Base-by-base conservation (phyloP, 306 rosid genomes). In the Begonia fuchsioides region DNA sequence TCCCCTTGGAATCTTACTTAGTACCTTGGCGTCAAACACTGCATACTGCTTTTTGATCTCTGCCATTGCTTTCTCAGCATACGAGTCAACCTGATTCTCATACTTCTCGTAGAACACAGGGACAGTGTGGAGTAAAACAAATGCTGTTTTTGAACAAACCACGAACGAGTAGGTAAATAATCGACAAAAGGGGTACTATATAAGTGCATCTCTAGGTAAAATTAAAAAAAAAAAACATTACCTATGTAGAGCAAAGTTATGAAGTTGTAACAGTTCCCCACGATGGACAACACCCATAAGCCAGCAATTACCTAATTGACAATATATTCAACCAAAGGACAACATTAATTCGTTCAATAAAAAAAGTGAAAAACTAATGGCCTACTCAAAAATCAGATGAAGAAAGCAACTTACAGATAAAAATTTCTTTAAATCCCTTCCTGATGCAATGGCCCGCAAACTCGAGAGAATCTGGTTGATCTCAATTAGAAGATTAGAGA, bases 91-190 rank as follows among this genome's bases (percentile, higher is more conserved):
- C 39, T 64, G 66, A 48, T 73, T 69, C 13, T 92, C 98, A 11
- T 79, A 82, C 56, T 92, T 92, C 74, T 92, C 96, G 17, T 92
- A 92, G 10, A 82, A 65, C 56, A 92, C 83, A 0, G 98, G 96
- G 19, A 85, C 64, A 2, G 98, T 79, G 81, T 79, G 86, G 17
- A 92, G 87, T 55, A 79, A 60, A 55, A 92, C 90, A 12, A 76
- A 64, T 19, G 67, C 98, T 92, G 98, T 71, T 72, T 55, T n/a
- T n/a, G n/a, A 58, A 44, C 50, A 55, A 20, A 64, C 40, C 41
- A 62, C 38, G 11, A 35, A 11, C 14, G 10, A 15, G 45, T 47
- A n/a, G 15, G 16, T 44, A 56, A 14, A 16, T 3, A 50, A 26
- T 26, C 35, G 35, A 26, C 8, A 5, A 26, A 26, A 4, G 8